Evolutionary conservation across 345 rosid genomes (phyloP).

Genomic region (Syzygium jambos): DNA sequence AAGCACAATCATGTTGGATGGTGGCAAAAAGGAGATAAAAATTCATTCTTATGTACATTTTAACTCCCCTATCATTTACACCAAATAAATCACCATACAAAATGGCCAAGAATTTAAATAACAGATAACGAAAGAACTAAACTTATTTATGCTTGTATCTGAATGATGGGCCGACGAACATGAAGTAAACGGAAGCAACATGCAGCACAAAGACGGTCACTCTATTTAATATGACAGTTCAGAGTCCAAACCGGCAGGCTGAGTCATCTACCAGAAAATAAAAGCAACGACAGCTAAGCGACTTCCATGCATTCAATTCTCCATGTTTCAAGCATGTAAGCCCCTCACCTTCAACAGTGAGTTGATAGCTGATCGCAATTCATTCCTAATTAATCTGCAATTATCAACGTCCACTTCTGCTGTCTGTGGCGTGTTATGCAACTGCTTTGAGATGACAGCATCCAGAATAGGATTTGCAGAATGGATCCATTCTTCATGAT

Average conservation of each 20-base stretch:
- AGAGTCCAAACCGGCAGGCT: neutral
- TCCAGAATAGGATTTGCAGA: conserved; percentile 62
- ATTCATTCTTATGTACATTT: neutral
- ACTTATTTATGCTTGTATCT: neutral
- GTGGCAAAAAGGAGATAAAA: neutral
- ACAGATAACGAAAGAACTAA: neutral
- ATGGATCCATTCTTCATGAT: conserved; percentile 71
- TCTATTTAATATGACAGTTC: neutral
- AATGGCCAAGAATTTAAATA: neutral
- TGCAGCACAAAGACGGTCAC: neutral
- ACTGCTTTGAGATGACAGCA: conserved; percentile 36
- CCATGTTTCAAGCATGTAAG: neutral
- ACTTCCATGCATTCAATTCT: neutral
- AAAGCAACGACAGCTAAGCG: neutral
- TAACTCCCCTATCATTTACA: neutral
- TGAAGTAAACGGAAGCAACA: neutral
- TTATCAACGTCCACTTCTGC: conserved; percentile 47
- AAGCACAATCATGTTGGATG: neutral
- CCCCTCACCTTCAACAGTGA: conserved; percentile 74
- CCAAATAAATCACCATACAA: neutral
- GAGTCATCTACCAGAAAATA: neutral
- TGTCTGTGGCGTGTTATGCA: conserved; percentile 31
- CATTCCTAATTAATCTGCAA: conserved; percentile 56
- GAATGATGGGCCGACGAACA: neutral
- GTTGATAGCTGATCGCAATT: conserved; percentile 64